Conservation (phyloP, 345 rosid genomes). For the Eucalyptus erythrocorys region DNA sequence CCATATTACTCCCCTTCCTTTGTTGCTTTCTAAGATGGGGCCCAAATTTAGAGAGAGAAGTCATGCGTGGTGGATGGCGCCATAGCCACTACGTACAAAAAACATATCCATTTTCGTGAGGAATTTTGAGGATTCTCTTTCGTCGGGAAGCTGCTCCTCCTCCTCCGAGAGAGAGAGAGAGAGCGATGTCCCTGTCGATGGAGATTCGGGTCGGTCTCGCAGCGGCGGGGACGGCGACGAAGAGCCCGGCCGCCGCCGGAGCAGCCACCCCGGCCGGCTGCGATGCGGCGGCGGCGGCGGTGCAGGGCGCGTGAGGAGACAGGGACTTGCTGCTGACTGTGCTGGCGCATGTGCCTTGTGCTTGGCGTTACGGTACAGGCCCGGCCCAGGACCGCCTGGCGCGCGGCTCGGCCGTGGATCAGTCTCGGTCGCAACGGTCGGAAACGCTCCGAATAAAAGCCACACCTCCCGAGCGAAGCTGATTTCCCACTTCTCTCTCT, state of each 20-base stretch:
- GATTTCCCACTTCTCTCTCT: neutral
- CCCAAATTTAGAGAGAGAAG: neutral
- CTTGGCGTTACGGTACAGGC: neutral
- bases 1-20: no score
- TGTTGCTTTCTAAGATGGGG: no score
- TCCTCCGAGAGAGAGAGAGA: constrained; percentile 22
- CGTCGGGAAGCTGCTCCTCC: neutral
- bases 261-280: constrained; percentile 9
- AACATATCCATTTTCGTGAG: neutral
- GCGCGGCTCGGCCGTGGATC: constrained; percentile 26
- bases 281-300: neutral
- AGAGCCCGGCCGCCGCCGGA: constrained; percentile 66
- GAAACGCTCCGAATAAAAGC: neutral
- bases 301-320: constrained; percentile 51
- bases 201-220: constrained; percentile 58
- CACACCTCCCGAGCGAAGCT: neutral
- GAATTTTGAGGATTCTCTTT: no score
- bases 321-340: constrained; percentile 65
- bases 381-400: neutral
- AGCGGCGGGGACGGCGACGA: constrained; percentile 20
- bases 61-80: neutral
- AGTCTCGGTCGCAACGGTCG: constrained; percentile 17
- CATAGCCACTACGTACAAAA: neutral
- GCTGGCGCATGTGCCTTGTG: constrained; percentile 69
- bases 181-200: constrained; percentile 22